These are phyloP conservation scores for Lycium ferocissimum DNA, from an alignment of 257 asterid genomes.

Conservation along the genomic window DNA sequence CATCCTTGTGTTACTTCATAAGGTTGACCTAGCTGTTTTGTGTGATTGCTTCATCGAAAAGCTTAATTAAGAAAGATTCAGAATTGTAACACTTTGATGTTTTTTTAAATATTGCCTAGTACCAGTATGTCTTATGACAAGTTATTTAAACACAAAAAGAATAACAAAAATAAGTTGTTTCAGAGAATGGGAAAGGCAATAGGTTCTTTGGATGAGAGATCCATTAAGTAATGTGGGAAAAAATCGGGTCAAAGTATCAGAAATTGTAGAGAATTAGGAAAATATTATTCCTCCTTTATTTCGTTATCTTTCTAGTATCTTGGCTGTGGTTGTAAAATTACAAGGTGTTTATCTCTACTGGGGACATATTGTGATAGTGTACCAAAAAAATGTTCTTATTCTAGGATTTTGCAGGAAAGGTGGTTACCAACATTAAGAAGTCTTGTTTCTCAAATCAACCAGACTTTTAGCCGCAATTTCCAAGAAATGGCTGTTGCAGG, in stretches of 20 bases:
- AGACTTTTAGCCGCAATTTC: constrained; percentile 83
- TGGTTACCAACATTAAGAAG: constrained; percentile 89
- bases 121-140: constrained; percentile 24
- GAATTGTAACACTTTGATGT: neutral
- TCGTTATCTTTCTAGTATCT: neutral
- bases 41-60: neutral
- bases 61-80: neutral
- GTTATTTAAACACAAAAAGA: constrained; percentile 1
- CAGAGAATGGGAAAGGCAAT: neutral
- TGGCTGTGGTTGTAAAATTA: neutral
- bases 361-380: neutral
- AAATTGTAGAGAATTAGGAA: neutral
- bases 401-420: constrained; percentile 61
- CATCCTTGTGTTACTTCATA: constrained; percentile 1
- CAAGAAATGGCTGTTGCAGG: constrained; percentile 99
- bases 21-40: constrained; percentile 14
- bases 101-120: neutral
- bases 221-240: neutral
- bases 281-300: neutral
- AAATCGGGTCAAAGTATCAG: neutral
- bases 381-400: constrained; percentile 35
- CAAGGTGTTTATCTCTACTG: constrained; percentile 10
- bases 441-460: constrained; percentile 80
- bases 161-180: neutral
- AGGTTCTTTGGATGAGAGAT: neutral